Evolutionary conservation across 768 basidiomycete genomes (phyloP).

Genomic region (Mycena floridula): DNA sequence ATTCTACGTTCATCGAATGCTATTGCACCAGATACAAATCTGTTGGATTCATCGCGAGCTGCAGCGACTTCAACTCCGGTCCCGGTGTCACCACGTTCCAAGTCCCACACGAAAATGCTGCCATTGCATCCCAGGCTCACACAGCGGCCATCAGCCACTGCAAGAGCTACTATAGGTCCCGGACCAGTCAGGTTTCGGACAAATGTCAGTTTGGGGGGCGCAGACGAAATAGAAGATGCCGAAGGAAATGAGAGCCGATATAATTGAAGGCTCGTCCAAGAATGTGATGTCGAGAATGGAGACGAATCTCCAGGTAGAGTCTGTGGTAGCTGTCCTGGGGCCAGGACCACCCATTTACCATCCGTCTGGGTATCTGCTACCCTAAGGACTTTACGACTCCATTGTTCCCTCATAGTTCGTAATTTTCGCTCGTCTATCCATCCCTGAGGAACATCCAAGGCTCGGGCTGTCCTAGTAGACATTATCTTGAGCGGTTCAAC

Average conservation of each 20-base stretch:
- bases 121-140: constrained; percentile 69
- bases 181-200: constrained; percentile 70
- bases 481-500: constrained; percentile 39
- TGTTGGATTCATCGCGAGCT: too few species aligned
- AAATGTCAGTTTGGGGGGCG: constrained; percentile 62
- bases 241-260: constrained; percentile 66
- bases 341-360: constrained; percentile 81
- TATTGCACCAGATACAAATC: constrained; percentile 41
- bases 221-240: constrained; percentile 39
- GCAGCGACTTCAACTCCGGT: constrained; percentile 38
- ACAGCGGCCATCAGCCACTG: constrained; percentile 78
- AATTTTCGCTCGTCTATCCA: constrained; percentile 69
- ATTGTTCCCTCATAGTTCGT: constrained; percentile 62
- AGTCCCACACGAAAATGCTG: constrained; percentile 82
- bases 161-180: constrained; percentile 59
- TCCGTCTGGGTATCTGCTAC: constrained; percentile 78
- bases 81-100: constrained; percentile 43
- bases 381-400: constrained; percentile 64
- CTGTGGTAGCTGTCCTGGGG: constrained; percentile 30
- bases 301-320: constrained; percentile 15
- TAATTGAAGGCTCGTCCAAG: constrained; percentile 57
- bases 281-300: constrained; percentile 26
- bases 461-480: constrained; percentile 57
- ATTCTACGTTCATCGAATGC: constrained; percentile 75
- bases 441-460: constrained; percentile 64